Evolutionary conservation across 2,329 filamentous ascomycete species (phyloP).

Genomic region (Fusarium continuum): DNA sequence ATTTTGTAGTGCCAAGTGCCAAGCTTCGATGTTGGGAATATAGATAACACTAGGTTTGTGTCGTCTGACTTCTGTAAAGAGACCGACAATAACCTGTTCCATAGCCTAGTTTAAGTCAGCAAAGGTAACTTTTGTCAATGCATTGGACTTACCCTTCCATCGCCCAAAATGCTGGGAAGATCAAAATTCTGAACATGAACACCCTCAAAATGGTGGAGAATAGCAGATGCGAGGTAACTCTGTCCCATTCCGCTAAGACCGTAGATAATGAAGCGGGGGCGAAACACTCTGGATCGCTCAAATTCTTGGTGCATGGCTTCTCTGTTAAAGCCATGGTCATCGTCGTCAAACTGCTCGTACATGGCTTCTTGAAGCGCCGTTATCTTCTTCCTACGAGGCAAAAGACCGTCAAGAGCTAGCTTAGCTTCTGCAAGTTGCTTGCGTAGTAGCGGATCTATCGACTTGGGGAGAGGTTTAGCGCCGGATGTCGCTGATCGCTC

Average conservation of each 20-base stretch:
- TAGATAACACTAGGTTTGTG: constrained; percentile 97
- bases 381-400: constrained; percentile 85
- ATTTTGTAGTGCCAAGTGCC: constrained; percentile 73
- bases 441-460: constrained; percentile 82
- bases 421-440: constrained; percentile 77
- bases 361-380: constrained; percentile 95
- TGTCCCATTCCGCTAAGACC: constrained; percentile 94
- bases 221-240: constrained; percentile 82
- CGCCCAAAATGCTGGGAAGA: constrained; percentile 84
- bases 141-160: constrained; percentile 71
- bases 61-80: constrained; percentile 91
- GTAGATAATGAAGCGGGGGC: constrained; percentile 84
- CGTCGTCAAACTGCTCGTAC: constrained; percentile 85
- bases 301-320: constrained; percentile 82
- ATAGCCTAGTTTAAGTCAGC: constrained; percentile 62
- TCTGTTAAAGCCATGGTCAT: constrained; percentile 83
- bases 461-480: constrained; percentile 80
- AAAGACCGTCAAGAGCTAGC: constrained; percentile 73
- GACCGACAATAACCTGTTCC: constrained; percentile 87
- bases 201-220: constrained; percentile 91
- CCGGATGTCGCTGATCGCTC: constrained; percentile 88
- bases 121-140: neutral
- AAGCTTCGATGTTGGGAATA: constrained; percentile 87
- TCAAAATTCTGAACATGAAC: constrained; percentile 96
- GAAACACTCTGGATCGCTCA: constrained; percentile 86